These are phyloP conservation scores for Glycine soja DNA, from an alignment of 306 rosid species.

Conservation along the genomic window DNA sequence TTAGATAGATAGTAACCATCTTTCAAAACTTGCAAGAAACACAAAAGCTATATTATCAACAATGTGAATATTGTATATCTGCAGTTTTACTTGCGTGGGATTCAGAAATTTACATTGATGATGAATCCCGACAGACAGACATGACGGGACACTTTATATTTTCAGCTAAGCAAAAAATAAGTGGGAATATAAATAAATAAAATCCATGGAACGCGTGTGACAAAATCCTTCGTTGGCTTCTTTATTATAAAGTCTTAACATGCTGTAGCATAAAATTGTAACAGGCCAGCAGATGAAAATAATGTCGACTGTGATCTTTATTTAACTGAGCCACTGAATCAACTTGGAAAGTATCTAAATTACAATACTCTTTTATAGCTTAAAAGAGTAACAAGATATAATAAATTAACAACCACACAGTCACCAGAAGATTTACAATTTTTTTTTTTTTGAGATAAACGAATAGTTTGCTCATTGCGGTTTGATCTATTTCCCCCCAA, in stretches of 20 bases:
- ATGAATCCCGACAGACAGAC: constrained; percentile 43
- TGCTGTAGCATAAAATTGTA: background rate
- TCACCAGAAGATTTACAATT: constrained; percentile 6
- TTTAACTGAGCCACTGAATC: background rate
- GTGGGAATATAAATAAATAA: background rate
- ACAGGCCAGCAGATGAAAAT: background rate
- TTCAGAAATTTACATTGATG: constrained; percentile 56
- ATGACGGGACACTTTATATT: background rate
- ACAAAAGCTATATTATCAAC: background rate
- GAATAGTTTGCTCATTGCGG: constrained; percentile 34
- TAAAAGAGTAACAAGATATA: background rate
- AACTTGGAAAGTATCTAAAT: background rate
- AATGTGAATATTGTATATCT: constrained; percentile 47
- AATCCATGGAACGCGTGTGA: background rate
- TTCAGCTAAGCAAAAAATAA: constrained; percentile 1
- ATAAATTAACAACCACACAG: background rate
- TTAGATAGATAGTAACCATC: constrained; percentile 44
- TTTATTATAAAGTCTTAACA: background rate
- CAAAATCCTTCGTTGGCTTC: background rate
- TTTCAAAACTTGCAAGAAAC: constrained; percentile 9
- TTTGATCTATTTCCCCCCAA: constrained; percentile 5
- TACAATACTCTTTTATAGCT: background rate
- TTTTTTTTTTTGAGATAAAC: constrained; percentile 35
- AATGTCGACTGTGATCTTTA: background rate
- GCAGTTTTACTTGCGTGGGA: constrained; percentile 41